A percentile compares a stretch with the other conserved stretches of the same genome.
Evolutionary conservation across 1,284 basidiomycete species (phyloP).

Genomic region (Heimioporus punctisporus): DNA sequence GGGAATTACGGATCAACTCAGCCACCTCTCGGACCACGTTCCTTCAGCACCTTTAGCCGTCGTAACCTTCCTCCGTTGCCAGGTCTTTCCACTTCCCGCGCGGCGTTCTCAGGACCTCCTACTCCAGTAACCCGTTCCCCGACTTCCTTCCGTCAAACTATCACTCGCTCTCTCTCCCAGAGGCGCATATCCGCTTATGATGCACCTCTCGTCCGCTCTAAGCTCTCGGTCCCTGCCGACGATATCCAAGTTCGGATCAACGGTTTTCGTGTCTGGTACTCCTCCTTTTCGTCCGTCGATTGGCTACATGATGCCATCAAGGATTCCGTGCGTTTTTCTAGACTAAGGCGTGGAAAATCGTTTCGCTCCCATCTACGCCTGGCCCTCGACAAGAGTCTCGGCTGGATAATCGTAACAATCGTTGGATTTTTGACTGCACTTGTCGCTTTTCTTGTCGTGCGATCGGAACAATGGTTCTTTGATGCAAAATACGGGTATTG

Average conservation of each 20-base stretch:
- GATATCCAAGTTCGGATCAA: constrained; percentile 74
- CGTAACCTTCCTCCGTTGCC: constrained; percentile 12
- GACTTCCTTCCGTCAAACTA: constrained; percentile 10
- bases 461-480: constrained; percentile 91
- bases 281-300: constrained; percentile 83
- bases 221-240: constrained; percentile 38
- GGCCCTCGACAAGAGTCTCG: constrained; percentile 79
- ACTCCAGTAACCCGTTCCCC: constrained; percentile 19
- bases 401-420: constrained; percentile 92
- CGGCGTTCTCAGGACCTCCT: constrained; percentile 19
- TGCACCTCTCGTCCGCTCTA: constrained; percentile 40
- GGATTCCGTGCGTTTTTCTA: constrained; percentile 79
- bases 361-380: constrained; percentile 73
- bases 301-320: constrained; percentile 96
- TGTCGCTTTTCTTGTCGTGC: constrained; percentile 87
- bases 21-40: constrained; percentile 7
- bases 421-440: constrained; percentile 85
- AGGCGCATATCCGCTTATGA: constrained; percentile 80
- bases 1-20: constrained; percentile 22
- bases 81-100: constrained; percentile 4
- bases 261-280: constrained; percentile 92
- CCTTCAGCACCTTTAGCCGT: constrained; percentile 8
- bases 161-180: constrained; percentile 40
- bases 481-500: constrained; percentile 96
- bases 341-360: constrained; percentile 68